Conservation (phyloP, 352 stramenopile species). For the Phytophthora palmivora region DNA sequence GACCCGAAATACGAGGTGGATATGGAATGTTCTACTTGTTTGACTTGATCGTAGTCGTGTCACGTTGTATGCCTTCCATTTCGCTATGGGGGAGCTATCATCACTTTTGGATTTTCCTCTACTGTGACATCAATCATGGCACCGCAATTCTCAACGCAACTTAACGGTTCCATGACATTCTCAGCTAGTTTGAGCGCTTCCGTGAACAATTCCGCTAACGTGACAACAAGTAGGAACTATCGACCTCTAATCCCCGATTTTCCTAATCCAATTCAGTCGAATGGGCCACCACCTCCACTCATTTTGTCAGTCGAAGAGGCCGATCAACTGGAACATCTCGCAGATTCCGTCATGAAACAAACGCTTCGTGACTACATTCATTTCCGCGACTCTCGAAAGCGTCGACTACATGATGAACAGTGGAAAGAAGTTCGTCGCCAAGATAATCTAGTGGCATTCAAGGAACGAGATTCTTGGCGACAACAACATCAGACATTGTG, state of each 20-base stretch:
- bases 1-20: too few species aligned
- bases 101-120: too few species aligned
- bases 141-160: slow-evolving; percentile 30
- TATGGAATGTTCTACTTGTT: too few species aligned
- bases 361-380: slow-evolving; percentile 39
- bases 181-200: slow-evolving; percentile 33
- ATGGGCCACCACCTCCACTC: slow-evolving; percentile 17
- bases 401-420: slow-evolving; percentile 40
- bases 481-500: slow-evolving; percentile 33
- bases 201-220: slow-evolving; percentile 13
- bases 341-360: slow-evolving; percentile 38
- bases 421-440: slow-evolving; percentile 48
- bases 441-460: slow-evolving; percentile 50
- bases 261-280: not conserved
- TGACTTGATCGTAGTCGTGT: too few species aligned
- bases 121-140: slow-evolving; percentile 14
- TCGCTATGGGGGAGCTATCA: too few species aligned
- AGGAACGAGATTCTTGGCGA: slow-evolving; percentile 40
- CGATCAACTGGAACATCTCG: slow-evolving; percentile 33
- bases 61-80: too few species aligned
- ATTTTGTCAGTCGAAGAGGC: slow-evolving; percentile 35
- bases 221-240: slow-evolving; percentile 27
- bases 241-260: slow-evolving; percentile 7
- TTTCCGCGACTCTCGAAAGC: slow-evolving; percentile 41
- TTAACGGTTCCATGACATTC: slow-evolving; percentile 36